phyloP scores from a whole-genome alignment of 768 basidiomycete genomes.

The Clitopilus hobsonii region DNA sequence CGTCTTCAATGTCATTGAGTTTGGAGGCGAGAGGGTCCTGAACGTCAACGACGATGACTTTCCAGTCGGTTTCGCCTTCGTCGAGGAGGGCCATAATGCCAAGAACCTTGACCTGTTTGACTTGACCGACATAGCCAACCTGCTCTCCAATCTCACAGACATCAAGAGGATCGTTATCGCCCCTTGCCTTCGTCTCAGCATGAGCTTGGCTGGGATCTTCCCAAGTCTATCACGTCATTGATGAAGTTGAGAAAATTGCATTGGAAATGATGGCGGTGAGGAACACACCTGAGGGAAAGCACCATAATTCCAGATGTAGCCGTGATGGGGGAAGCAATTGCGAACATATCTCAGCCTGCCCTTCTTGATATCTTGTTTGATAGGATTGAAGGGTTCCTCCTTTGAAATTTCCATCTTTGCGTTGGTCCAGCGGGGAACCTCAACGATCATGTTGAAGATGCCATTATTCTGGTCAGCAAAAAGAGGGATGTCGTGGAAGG shows the following conservation, averaged over 20 bases:
- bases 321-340: slow-evolving; percentile 99
- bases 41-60: slow-evolving; percentile 97
- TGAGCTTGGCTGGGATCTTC: slow-evolving; percentile 87
- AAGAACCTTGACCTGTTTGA: slow-evolving; percentile 99
- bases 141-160: slow-evolving; percentile 99
- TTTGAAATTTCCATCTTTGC: slow-evolving; percentile 99
- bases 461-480: slow-evolving; percentile 94
- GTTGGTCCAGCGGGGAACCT: slow-evolving; percentile 99
- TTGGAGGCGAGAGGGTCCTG: slow-evolving; percentile 93
- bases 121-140: slow-evolving; percentile 93
- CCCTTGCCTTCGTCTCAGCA: slow-evolving; percentile 97
- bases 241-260: slow-evolving; percentile 3
- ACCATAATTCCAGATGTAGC: slow-evolving; percentile 99
- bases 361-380: slow-evolving; percentile 99
- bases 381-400: slow-evolving; percentile 98
- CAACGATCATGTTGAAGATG: slow-evolving; percentile 98
- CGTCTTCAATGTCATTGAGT: slow-evolving; percentile 98
- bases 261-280: slow-evolving; percentile 1
- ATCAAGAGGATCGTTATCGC: slow-evolving; percentile 99
- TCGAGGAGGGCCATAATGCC: slow-evolving; percentile 99
- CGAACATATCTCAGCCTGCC: slow-evolving; percentile 94
- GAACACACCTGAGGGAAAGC: slow-evolving; percentile 89
- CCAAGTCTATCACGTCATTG: slow-evolving; percentile 93
- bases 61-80: slow-evolving; percentile 99
- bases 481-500: slow-evolving; percentile 96